Percentiles rank a stretch among this genome's conserved stretches.
phyloP scores from a whole-genome alignment of 192 early-diverging fungal species.

The Lobosporangium transversale region DNA sequence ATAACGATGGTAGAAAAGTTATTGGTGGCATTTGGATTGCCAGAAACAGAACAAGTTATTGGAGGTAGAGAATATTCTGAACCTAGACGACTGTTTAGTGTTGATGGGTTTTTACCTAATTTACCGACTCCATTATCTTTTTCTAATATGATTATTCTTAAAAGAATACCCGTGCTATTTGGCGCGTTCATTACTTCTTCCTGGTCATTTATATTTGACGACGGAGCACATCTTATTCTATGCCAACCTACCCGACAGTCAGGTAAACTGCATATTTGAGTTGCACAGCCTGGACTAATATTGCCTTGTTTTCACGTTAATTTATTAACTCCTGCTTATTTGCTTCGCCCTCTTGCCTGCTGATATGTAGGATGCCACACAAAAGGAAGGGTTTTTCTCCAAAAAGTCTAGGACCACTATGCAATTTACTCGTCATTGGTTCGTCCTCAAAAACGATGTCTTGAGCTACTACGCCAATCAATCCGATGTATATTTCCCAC shows the following conservation, averaged over 20 bases:
- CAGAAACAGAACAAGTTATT: constrained; percentile 38
- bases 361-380: constrained; percentile 62
- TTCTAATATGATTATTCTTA: too few species aligned
- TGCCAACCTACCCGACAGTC: constrained; percentile 62
- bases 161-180: constrained; percentile 77
- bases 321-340: too few species aligned
- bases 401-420: constrained; percentile 53
- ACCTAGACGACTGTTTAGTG: neutral
- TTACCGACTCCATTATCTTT: too few species aligned
- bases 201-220: constrained; percentile 72
- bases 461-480: constrained; percentile 66
- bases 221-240: constrained; percentile 73
- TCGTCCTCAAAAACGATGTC: constrained; percentile 68
- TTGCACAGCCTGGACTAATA: too few species aligned
- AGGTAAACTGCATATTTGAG: constrained; percentile 43
- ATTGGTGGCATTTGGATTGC: constrained; percentile 35
- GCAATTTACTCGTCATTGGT: constrained; percentile 65
- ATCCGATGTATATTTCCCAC: constrained; percentile 65
- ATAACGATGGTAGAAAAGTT: constrained; percentile 44
- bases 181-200: constrained; percentile 68
- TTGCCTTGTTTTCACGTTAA: too few species aligned
- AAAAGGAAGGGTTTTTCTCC: constrained; percentile 63
- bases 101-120: too few species aligned
- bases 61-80: constrained; percentile 19
- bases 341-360: too few species aligned